These are phyloP conservation scores for Irpex rosettiformis DNA, from an alignment of 1,284 basidiomycete genomes.

Conservation along the genomic window DNA sequence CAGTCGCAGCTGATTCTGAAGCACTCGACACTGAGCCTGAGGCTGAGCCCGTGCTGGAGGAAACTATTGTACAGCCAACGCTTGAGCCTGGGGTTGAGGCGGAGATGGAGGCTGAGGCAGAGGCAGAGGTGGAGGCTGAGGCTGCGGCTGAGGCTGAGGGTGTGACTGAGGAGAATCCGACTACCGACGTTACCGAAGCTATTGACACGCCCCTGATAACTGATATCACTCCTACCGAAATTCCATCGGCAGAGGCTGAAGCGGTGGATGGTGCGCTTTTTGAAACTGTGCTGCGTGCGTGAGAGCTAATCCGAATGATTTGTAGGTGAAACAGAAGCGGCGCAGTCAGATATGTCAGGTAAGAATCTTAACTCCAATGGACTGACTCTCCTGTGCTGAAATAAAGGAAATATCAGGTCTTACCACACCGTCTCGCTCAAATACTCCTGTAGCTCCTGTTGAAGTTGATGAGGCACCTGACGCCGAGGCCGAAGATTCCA, in stretches of 20 bases:
- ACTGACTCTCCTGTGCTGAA: background rate
- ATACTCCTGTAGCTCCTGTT: background rate
- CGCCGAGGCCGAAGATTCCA: background rate
- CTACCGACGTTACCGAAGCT: background rate
- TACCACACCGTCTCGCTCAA: background rate
- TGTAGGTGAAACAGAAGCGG: background rate
- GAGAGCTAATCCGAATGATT: too few species aligned
- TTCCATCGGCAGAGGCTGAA: background rate
- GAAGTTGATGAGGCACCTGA: background rate
- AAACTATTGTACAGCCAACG: too few species aligned
- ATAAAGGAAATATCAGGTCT: background rate
- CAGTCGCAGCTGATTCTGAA: background rate
- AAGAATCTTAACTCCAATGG: background rate
- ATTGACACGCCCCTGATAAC: background rate
- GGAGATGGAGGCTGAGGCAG: too few species aligned
- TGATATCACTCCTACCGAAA: background rate
- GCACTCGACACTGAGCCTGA: background rate
- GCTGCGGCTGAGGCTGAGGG: background rate
- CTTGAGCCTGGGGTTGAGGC: too few species aligned
- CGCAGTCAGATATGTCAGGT: background rate
- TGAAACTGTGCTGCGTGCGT: too few species aligned
- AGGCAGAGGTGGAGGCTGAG: too few species aligned
- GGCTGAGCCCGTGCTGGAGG: slow-evolving; percentile 1
- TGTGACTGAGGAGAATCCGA: background rate
- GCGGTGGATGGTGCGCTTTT: background rate